These are phyloP conservation scores for Neurospora sp. DNA, from an alignment of 495 filamentous ascomycete species.

Conservation along the genomic window DNA sequence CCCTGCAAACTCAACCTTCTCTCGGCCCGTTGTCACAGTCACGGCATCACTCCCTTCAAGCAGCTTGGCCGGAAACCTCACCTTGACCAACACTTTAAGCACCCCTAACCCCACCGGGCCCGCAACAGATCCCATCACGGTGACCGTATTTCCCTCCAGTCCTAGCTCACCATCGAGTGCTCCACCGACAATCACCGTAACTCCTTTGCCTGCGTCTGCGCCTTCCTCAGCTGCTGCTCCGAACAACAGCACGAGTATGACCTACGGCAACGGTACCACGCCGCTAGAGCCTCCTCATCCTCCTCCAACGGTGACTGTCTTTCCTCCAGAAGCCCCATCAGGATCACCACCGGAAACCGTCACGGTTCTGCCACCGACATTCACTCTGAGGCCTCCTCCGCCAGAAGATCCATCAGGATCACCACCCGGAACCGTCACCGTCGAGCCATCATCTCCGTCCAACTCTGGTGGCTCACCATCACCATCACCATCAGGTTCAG, in stretches of 20 bases:
- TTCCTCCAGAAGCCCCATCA: neutral
- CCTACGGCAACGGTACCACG: neutral
- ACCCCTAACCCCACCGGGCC: neutral
- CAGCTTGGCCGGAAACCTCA: neutral
- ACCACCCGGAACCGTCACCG: neutral
- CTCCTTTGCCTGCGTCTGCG: neutral
- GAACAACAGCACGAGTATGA: neutral
- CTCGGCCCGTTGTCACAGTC: neutral
- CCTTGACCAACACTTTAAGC: neutral
- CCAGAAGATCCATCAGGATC: neutral
- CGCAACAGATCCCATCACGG: slow-evolving; percentile 4
- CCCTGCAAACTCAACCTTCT: slow-evolving; percentile 6
- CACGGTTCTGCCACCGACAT: slow-evolving; percentile 4
- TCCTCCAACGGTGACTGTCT: neutral
- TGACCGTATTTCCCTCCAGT: slow-evolving; percentile 8
- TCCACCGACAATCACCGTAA: slow-evolving; percentile 1
- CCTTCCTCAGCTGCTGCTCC: neutral
- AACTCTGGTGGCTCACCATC: neutral
- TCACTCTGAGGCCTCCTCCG: neutral
- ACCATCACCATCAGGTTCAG: neutral
- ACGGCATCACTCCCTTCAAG: slow-evolving; percentile 6
- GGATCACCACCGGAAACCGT: neutral
- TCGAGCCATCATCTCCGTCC: neutral
- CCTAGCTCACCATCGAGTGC: neutral
- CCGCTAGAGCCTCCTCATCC: neutral